phyloP scores from a whole-genome alignment of 75 land plant species.

The Chamaecyparis obtusa region DNA sequence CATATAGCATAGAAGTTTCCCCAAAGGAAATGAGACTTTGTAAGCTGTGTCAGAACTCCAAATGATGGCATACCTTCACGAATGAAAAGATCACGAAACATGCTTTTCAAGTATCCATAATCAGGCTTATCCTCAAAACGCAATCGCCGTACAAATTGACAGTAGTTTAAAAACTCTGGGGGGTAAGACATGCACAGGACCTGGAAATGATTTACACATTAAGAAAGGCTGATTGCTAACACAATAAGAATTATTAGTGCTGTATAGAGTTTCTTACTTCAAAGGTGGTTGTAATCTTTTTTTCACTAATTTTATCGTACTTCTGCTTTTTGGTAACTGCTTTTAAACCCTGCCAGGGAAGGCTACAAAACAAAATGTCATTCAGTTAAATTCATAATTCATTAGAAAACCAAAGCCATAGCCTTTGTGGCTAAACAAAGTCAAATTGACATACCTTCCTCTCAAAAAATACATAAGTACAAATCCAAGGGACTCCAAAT shows the following conservation, averaged over 20 bases:
- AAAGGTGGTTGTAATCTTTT: constrained; percentile 49
- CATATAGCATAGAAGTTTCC: background rate
- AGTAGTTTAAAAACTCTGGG: constrained; percentile 52
- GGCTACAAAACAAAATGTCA: constrained; percentile 23
- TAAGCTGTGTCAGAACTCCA: background rate
- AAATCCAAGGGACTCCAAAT: constrained; percentile 61
- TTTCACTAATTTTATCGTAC: constrained; percentile 69
- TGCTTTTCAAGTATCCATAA: constrained; percentile 45
- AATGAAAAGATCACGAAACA: constrained; percentile 64
- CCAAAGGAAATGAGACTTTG: background rate
- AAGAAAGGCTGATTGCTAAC: background rate
- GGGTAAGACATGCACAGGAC: constrained; percentile 48
- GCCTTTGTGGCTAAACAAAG: background rate
- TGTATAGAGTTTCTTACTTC: constrained; percentile 29
- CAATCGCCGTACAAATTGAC: constrained; percentile 52
- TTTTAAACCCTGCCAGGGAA: constrained; percentile 75
- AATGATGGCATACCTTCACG: constrained; percentile 41
- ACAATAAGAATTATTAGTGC: background rate
- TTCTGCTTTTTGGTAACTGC: constrained; percentile 75
- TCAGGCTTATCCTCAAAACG: constrained; percentile 62
- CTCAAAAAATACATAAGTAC: constrained; percentile 66
- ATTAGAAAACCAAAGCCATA: background rate
- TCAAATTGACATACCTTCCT: constrained; percentile 40
- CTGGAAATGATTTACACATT: constrained; percentile 21
- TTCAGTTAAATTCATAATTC: background rate